Evolutionary conservation across 306 rosid species (phyloP).

Genomic region (Acacia crassicarpa): DNA sequence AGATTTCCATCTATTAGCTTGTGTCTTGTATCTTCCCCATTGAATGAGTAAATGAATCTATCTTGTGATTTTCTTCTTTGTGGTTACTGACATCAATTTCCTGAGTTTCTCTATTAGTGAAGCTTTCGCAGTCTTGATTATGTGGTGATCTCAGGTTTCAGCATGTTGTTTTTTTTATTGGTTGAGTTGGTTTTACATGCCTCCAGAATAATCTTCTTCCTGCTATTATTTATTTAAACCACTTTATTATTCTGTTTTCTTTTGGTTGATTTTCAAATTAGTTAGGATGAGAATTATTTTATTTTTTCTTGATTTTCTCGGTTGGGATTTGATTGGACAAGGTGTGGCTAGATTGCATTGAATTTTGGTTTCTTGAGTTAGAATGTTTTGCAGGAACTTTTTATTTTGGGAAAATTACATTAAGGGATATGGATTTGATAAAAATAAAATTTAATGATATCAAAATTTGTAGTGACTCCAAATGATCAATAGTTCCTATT

Average conservation of each 20-base stretch:
- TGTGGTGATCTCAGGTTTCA: not conserved
- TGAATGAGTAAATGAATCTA: constrained; percentile 4
- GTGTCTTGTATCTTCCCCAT: not conserved
- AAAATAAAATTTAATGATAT: not conserved
- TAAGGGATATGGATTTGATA: not conserved
- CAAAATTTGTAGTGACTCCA: not conserved
- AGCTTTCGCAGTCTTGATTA: not conserved
- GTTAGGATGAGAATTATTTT: too few relatives aligned
- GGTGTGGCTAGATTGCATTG: not conserved
- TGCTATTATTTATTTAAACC: not conserved
- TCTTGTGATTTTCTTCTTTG: not conserved
- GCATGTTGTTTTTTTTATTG: not conserved
- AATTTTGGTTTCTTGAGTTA: not conserved
- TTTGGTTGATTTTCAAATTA: too few relatives aligned
- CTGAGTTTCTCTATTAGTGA: not conserved
- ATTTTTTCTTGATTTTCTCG: too few relatives aligned
- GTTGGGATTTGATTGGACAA: not conserved
- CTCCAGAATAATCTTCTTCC: not conserved
- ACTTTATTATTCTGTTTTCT: not conserved
- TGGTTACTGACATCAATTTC: not conserved
- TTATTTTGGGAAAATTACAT: not conserved
- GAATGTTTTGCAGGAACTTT: not conserved
- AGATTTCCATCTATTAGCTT: not conserved
- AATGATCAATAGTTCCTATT: not conserved
- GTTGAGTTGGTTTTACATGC: not conserved